These are phyloP conservation scores for Oxyria digyna DNA, from an alignment of 148 eudicot species.

Conservation along the genomic window DNA sequence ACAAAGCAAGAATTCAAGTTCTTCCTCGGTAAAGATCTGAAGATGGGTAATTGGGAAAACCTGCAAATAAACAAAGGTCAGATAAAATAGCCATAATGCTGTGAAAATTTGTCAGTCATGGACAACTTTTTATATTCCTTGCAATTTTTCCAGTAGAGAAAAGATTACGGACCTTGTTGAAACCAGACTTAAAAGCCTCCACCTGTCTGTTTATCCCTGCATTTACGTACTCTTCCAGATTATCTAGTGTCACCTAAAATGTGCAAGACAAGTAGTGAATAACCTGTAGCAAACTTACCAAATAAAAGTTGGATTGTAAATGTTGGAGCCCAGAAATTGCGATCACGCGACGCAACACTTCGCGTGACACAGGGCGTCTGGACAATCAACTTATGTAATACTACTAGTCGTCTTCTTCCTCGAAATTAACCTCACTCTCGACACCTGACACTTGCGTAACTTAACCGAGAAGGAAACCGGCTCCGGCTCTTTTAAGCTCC, in stretches of 20 bases:
- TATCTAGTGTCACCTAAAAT: constrained; percentile 45
- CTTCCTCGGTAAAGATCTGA: constrained; percentile 69
- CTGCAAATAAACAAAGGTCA: constrained; percentile 24
- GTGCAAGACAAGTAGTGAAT: background rate
- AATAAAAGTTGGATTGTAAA: background rate
- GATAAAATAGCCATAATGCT: background rate
- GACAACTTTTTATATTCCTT: too few species aligned
- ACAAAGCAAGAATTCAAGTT: constrained; percentile 70
- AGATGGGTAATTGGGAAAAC: constrained; percentile 68
- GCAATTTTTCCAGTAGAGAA: background rate
- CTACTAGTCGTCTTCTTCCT: too few species aligned
- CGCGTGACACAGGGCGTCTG: too few species aligned
- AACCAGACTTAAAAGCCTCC: constrained; percentile 85
- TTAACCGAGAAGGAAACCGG: too few species aligned
- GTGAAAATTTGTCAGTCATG: background rate
- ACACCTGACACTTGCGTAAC: too few species aligned
- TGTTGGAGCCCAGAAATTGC: too few species aligned
- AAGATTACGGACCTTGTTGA: constrained; percentile 53
- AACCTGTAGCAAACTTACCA: background rate
- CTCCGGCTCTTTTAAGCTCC: too few species aligned
- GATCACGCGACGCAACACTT: too few species aligned
- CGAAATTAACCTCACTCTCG: too few species aligned
- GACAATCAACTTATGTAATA: too few species aligned
- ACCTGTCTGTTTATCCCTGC: constrained; percentile 75
- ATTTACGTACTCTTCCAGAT: constrained; percentile 71